Evolutionary conservation across 2,329 filamentous ascomycete genomes (phyloP), one percentile per base, ranked within the genome.

Genomic region (Cladorrhinum sp.): DNA sequence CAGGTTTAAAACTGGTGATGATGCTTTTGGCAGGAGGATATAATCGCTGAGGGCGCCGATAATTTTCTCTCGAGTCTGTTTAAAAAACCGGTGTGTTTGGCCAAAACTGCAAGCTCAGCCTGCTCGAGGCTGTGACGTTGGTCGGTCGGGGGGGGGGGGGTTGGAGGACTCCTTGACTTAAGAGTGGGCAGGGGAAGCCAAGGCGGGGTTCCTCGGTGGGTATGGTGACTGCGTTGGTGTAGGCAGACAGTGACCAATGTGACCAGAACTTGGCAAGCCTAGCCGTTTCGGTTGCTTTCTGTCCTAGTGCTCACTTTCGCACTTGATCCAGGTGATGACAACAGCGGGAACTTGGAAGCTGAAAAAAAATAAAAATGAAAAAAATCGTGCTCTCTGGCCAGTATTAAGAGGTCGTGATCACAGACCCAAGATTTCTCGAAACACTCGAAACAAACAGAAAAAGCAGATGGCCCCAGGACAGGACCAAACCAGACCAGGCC

Each of bases 71-170:
- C 18, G 33, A 20, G 21, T 46, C 49, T 56, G 12, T 49, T 28
- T n/a, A 58, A 52, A 57, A 61, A 56, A 20, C 30, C 30, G 54
- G 60, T n/a, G 58, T 54, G 46, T 53, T 56, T 42, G 33, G 59
- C 46, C 12, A 51, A 60, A 60, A 63, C 51, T 51, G 48, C 33
- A 48, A 49, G 61, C 26, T 42, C 59, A 61, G 52, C 58, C 61
- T 28, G 62, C 54, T 56, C 49, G 55, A 60, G 65, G 63, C 65
- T 67, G 64, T 65, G 65, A 67, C 63, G 64, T 65, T 64, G 61
- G 60, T 61, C 57, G 58, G 59, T 59, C 51, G 48, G 59, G 54
- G 59, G 58, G 57, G 48, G 59, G 54, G 59, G 58, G 57, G 64
- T 59, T 50, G 58, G 49, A 54, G 60, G 62, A 49, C 61, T 54